A percentile compares a stretch with the other conserved stretches of the same genome.
Evolutionary conservation across 2,329 filamentous ascomycete genomes (phyloP).

Genomic region (Coleophoma eucalyptorum): DNA sequence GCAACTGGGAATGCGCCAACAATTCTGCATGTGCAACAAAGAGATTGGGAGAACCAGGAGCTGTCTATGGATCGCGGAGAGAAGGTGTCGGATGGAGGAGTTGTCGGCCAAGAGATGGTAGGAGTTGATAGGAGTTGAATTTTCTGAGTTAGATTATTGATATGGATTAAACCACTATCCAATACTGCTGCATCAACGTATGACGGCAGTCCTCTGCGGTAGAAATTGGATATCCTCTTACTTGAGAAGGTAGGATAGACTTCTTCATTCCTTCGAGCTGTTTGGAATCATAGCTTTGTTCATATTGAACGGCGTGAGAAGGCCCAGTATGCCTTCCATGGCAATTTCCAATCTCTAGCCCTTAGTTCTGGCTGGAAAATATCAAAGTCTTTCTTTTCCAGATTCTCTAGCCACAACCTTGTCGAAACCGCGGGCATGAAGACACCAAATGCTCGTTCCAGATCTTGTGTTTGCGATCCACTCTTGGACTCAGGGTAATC

Average conservation of each 20-base stretch:
- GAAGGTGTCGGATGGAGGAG: constrained; percentile 26
- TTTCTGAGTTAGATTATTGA: not conserved
- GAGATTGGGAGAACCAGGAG: constrained; percentile 20
- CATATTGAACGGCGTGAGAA: constrained; percentile 49
- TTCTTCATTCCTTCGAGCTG: too few species aligned
- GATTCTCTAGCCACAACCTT: constrained; percentile 69
- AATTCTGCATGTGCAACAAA: constrained; percentile 13
- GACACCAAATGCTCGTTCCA: constrained; percentile 71
- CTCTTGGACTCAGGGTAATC: constrained; percentile 35
- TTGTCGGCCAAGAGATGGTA: not conserved
- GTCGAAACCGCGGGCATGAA: constrained; percentile 78
- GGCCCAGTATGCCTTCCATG: constrained; percentile 69
- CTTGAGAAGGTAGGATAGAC: too few species aligned
- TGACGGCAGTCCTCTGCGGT: too few species aligned
- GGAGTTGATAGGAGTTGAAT: not conserved
- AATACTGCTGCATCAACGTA: too few species aligned
- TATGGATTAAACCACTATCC: too few species aligned
- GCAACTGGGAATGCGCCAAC: constrained; percentile 24
- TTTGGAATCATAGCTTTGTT: not conserved
- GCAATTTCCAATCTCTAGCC: constrained; percentile 75
- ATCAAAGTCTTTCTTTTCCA: constrained; percentile 84
- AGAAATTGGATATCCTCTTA: too few species aligned
- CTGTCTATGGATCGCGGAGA: constrained; percentile 22
- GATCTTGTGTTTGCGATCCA: constrained; percentile 42
- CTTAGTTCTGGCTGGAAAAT: constrained; percentile 63